Evolutionary conservation across 257 asterid species (phyloP).

Genomic region (Forsythia viridissima): DNA sequence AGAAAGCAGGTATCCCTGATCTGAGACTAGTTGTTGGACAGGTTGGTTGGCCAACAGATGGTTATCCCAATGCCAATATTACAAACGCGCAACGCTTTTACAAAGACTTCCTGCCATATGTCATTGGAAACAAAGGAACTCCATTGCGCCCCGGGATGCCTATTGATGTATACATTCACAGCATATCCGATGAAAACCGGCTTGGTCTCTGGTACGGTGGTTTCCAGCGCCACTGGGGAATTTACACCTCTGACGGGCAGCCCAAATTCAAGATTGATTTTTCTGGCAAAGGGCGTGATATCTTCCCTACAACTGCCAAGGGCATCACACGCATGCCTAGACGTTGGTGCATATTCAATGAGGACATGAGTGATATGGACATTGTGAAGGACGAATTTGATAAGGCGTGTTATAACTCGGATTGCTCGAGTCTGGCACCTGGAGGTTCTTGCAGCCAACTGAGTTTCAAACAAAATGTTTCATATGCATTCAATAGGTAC

Average conservation of each 20-base stretch:
- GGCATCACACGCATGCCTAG: slow-evolving; percentile 33
- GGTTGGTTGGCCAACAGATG: slow-evolving; percentile 78
- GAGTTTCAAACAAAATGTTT: slow-evolving; percentile 22
- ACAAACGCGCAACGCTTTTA: slow-evolving; percentile 40
- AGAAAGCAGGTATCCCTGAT: slow-evolving; percentile 34
- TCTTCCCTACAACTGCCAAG: slow-evolving; percentile 44
- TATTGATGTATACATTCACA: slow-evolving; percentile 37
- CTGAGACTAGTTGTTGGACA: slow-evolving; percentile 37
- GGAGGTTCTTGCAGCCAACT: slow-evolving; percentile 50
- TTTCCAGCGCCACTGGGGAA: slow-evolving; percentile 60
- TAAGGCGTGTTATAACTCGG: slow-evolving; percentile 27
- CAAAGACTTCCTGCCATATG: slow-evolving; percentile 29
- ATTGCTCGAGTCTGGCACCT: slow-evolving; percentile 41
- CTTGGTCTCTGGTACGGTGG: neutral
- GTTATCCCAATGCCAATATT: slow-evolving; percentile 26
- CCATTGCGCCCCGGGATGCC: slow-evolving; percentile 37
- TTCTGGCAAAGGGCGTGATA: slow-evolving; percentile 32
- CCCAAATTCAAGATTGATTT: slow-evolving; percentile 62
- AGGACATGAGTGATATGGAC: neutral
- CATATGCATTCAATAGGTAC: slow-evolving; percentile 51
- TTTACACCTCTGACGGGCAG: slow-evolving; percentile 44
- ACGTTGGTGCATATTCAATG: slow-evolving; percentile 40
- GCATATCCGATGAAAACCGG: slow-evolving; percentile 45
- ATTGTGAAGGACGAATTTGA: neutral
- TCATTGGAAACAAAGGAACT: slow-evolving; percentile 40